These are phyloP conservation scores for Tanacetum coccineum DNA, from an alignment of 129 eudicot species.

Conservation along the genomic window DNA sequence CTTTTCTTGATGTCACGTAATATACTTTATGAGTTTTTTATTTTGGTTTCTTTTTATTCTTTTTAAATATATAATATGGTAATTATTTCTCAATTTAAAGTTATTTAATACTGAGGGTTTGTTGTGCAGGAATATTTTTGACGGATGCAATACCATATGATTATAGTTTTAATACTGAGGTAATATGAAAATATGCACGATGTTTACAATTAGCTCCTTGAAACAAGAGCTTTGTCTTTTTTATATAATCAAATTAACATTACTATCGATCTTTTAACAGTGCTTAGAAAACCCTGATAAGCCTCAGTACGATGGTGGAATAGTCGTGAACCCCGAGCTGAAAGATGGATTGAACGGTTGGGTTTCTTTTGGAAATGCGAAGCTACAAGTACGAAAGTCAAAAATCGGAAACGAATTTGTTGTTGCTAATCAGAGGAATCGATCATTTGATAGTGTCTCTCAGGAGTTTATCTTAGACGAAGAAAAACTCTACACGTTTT, in stretches of 20 bases:
- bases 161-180: conserved; percentile 32
- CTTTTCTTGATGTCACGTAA: conserved; percentile 18
- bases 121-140: conserved; percentile 13
- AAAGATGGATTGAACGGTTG: conserved; percentile 47
- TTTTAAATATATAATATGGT: background rate
- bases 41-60: background rate
- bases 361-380: conserved; percentile 42
- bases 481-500: conserved; percentile 50
- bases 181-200: background rate
- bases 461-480: conserved; percentile 45
- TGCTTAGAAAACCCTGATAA: conserved; percentile 15
- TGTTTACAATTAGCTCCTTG: background rate
- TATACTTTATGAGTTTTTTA: background rate
- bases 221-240: background rate
- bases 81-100: background rate
- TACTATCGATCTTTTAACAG: background rate
- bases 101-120: too few species aligned
- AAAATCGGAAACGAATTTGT: conserved; percentile 41
- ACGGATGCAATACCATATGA: conserved; percentile 32
- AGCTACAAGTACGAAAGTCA: conserved; percentile 25
- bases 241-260: background rate
- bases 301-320: conserved; percentile 60
- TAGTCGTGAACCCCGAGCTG: conserved; percentile 51
- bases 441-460: conserved; percentile 40
- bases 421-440: conserved; percentile 39